These are phyloP conservation scores for Neopestalotiopsis rosae DNA, from an alignment of 2,329 filamentous ascomycete species.

Conservation along the genomic window DNA sequence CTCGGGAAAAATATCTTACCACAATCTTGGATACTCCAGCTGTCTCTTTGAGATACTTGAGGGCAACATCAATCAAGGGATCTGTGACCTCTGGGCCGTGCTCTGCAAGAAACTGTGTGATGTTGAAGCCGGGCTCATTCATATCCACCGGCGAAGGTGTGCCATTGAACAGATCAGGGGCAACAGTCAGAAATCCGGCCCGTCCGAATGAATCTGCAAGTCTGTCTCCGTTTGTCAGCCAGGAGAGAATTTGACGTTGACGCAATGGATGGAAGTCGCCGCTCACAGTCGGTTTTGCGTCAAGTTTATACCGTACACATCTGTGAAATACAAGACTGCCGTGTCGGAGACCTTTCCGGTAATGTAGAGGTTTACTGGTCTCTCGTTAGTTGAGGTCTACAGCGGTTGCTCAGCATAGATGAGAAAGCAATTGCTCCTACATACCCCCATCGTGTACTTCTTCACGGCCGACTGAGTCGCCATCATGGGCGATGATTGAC, in stretches of 20 bases:
- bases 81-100: constrained; percentile 49
- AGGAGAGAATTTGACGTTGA: too few relatives aligned
- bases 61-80: constrained; percentile 49
- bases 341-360: constrained; percentile 31
- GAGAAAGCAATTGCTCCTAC: constrained; percentile 1
- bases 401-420: background rate
- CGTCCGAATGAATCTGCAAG: constrained; percentile 42
- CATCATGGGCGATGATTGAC: constrained; percentile 34
- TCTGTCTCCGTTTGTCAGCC: constrained; percentile 21
- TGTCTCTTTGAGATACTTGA: constrained; percentile 51
- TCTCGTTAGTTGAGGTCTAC: background rate
- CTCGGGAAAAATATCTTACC: constrained; percentile 24
- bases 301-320: constrained; percentile 39
- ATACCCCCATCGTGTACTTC: constrained; percentile 34
- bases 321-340: constrained; percentile 39
- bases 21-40: constrained; percentile 59
- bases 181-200: constrained; percentile 40
- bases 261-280: background rate
- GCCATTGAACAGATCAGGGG: constrained; percentile 40
- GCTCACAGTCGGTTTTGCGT: constrained; percentile 35
- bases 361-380: constrained; percentile 38
- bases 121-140: constrained; percentile 32
- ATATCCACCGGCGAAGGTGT: constrained; percentile 37
- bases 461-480: constrained; percentile 34
- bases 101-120: constrained; percentile 34